phyloP scores from a whole-genome alignment of 495 filamentous ascomycete species.

The Xylaria intraflava region DNA sequence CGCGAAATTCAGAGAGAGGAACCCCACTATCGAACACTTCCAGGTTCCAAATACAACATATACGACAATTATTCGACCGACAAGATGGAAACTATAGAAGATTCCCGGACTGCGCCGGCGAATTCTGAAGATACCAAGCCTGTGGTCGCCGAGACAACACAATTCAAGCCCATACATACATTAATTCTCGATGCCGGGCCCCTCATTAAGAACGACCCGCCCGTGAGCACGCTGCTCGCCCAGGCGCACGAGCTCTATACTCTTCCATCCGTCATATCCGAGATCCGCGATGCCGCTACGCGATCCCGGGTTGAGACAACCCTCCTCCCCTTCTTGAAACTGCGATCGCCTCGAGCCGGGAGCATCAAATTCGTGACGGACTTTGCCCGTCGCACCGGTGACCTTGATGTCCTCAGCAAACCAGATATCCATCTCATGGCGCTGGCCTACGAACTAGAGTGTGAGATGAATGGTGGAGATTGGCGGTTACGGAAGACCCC shows the following conservation, averaged over 20 bases:
- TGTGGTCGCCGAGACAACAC: constrained; percentile 4
- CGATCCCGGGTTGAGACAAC: constrained; percentile 72
- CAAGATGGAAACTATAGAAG: constrained; percentile 19
- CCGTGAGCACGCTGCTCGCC: constrained; percentile 67
- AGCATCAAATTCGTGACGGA: constrained; percentile 74
- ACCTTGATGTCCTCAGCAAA: constrained; percentile 76
- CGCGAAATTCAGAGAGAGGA: constrained; percentile 14
- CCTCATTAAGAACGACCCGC: constrained; percentile 80
- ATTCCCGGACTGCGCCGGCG: constrained; percentile 2
- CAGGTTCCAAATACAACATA: not conserved
- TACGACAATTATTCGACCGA: not conserved
- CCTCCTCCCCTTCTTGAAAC: constrained; percentile 73
- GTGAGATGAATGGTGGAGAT: constrained; percentile 74
- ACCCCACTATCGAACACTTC: constrained; percentile 17
- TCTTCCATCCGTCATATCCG: constrained; percentile 75
- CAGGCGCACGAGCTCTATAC: constrained; percentile 75
- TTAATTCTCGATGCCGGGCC: constrained; percentile 88
- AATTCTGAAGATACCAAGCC: not conserved
- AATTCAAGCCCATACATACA: constrained; percentile 64
- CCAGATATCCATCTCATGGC: constrained; percentile 86
- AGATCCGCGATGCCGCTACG: constrained; percentile 83
- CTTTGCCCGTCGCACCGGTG: constrained; percentile 85
- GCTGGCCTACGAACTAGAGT: constrained; percentile 84
- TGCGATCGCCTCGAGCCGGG: constrained; percentile 63
- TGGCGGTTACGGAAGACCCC: constrained; percentile 74